Conservation (phyloP, 1,284 basidiomycete genomes). For the Meripilus lineatus region DNA sequence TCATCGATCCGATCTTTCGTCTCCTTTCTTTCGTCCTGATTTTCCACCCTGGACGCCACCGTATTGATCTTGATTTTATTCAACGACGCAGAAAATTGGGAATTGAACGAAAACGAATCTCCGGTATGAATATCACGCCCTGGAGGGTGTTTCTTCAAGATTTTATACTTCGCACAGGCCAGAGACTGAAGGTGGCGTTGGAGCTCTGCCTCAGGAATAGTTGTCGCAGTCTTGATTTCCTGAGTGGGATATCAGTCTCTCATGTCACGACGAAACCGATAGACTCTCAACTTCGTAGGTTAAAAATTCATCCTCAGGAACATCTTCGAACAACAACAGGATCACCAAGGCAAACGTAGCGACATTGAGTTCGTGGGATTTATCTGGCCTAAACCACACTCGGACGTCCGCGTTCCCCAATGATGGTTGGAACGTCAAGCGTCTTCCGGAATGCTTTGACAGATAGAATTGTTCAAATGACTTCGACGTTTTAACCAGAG, state of each 20-base stretch:
- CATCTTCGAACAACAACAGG: constrained; percentile 81
- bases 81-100: constrained; percentile 73
- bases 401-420: constrained; percentile 90
- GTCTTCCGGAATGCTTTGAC: constrained; percentile 82
- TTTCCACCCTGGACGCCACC: constrained; percentile 85
- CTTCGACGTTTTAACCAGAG: constrained; percentile 60
- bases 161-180: constrained; percentile 95
- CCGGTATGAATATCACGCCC: constrained; percentile 72
- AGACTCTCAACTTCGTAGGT: constrained; percentile 54
- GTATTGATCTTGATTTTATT: constrained; percentile 95
- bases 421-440: constrained; percentile 93
- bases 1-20: constrained; percentile 91
- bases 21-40: constrained; percentile 82
- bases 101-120: constrained; percentile 91
- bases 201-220: constrained; percentile 76
- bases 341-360: constrained; percentile 90
- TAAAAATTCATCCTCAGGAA: constrained; percentile 64
- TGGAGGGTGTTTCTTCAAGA: constrained; percentile 89
- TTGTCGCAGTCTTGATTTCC: constrained; percentile 70
- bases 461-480: constrained; percentile 92
- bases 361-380: constrained; percentile 85
- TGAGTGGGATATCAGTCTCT: constrained; percentile 23
- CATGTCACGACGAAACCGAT: neutral
- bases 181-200: constrained; percentile 92
- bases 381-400: constrained; percentile 74